phyloP scores from a whole-genome alignment of 2,329 filamentous ascomycete genomes.

The Fusarium irregulare region DNA sequence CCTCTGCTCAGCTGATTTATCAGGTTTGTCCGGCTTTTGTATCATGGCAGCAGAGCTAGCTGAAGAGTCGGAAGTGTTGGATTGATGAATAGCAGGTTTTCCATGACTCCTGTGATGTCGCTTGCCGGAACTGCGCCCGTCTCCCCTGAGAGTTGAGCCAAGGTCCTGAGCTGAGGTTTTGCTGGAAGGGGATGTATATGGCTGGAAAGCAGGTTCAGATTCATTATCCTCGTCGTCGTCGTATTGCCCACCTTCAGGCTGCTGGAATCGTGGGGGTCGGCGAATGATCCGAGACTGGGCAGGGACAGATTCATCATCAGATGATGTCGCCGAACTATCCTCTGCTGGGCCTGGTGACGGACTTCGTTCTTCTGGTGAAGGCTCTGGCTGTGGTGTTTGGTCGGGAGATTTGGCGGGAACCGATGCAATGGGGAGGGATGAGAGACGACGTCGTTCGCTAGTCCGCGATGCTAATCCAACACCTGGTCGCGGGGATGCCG shows the following conservation, averaged over 20 bases:
- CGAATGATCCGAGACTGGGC: conserved; percentile 71
- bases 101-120: conserved; percentile 47
- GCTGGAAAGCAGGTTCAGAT: conserved; percentile 66
- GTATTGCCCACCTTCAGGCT: conserved; percentile 52
- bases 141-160: conserved; percentile 64
- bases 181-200: conserved; percentile 54
- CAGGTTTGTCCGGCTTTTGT: conserved; percentile 44
- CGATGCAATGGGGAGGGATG: conserved; percentile 57
- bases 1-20: conserved; percentile 50
- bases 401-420: conserved; percentile 42
- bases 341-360: conserved; percentile 54
- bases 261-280: conserved; percentile 65
- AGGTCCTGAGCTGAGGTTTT: conserved; percentile 58
- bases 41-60: conserved; percentile 62
- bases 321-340: conserved; percentile 55
- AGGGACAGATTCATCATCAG: conserved; percentile 62
- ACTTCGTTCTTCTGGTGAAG: conserved; percentile 39
- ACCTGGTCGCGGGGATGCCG: conserved; percentile 47
- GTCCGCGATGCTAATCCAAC: conserved; percentile 29
- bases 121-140: conserved; percentile 51
- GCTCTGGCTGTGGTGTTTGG: conserved; percentile 18
- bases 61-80: conserved; percentile 73
- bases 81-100: conserved; percentile 56
- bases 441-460: conserved; percentile 55
- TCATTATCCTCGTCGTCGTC: conserved; percentile 68